A percentile compares a stretch with the other conserved stretches of the same genome.
These are phyloP conservation scores for Brasilioporus rufonigricans DNA, from an alignment of 768 basidiomycete genomes.

Conservation along the genomic window DNA sequence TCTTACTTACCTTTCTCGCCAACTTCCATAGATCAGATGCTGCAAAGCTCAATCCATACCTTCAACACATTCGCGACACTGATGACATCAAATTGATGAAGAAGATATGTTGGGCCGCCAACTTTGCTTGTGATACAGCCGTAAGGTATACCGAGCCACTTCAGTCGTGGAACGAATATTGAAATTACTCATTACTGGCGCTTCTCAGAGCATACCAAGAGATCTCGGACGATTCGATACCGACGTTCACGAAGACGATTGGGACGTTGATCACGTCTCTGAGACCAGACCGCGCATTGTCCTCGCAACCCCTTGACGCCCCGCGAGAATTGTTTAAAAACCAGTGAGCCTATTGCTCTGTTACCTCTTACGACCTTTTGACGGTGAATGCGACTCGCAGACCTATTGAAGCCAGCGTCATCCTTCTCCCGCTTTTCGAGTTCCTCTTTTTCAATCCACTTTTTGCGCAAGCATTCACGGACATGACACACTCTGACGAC, in stretches of 20 bases:
- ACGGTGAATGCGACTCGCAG: conserved; percentile 33
- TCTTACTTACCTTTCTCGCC: conserved; percentile 60
- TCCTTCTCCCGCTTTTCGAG: conserved; percentile 61
- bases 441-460: conserved; percentile 49
- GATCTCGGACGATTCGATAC: conserved; percentile 50
- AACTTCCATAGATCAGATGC: conserved; percentile 76
- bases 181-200: background rate
- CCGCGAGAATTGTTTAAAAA: conserved; percentile 55
- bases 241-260: conserved; percentile 49
- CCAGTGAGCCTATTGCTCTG: conserved; percentile 39
- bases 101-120: conserved; percentile 56
- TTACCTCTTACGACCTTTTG: background rate
- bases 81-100: conserved; percentile 51
- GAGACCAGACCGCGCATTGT: conserved; percentile 53
- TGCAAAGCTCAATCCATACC: conserved; percentile 64
- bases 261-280: conserved; percentile 51
- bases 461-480: conserved; percentile 49
- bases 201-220: conserved; percentile 52
- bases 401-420: conserved; percentile 59
- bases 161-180: background rate
- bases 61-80: conserved; percentile 48
- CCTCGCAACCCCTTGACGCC: conserved; percentile 43
- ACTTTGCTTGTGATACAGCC: conserved; percentile 48
- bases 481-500: conserved; percentile 32
- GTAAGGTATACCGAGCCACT: conserved; percentile 40